Evolutionary conservation across 495 filamentous ascomycete genomes (phyloP).

Genomic region (Podospora didyma): DNA sequence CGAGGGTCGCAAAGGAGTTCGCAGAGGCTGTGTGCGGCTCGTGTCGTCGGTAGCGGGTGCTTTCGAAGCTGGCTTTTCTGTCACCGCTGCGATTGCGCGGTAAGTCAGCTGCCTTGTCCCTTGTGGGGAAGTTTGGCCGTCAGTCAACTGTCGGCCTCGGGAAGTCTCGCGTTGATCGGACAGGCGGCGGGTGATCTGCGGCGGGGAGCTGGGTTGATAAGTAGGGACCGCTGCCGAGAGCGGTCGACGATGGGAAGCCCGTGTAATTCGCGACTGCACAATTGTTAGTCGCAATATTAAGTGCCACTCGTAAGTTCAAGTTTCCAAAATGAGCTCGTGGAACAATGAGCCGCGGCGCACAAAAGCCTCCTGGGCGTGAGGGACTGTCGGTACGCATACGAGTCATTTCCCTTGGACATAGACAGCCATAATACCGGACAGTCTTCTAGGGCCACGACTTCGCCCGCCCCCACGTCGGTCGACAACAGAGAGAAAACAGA

Average conservation of each 20-base stretch:
- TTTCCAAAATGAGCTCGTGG: neutral
- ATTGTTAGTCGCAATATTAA: conserved; percentile 2
- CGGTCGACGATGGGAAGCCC: conserved; percentile 39
- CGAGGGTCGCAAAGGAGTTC: conserved; percentile 29
- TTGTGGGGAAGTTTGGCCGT: conserved; percentile 30
- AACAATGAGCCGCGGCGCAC: neutral
- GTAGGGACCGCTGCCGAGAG: conserved; percentile 38
- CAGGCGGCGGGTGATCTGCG: conserved; percentile 34
- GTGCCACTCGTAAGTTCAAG: neutral
- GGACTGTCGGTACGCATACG: neutral
- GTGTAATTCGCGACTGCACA: conserved; percentile 37
- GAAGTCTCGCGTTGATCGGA: conserved; percentile 43
- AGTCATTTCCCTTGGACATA: neutral
- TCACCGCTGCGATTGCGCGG: conserved; percentile 14
- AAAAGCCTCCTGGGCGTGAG: neutral
- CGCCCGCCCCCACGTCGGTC: too few relatives aligned
- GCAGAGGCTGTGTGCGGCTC: conserved; percentile 14
- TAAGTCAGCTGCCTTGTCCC: conserved; percentile 24
- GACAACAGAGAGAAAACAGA: neutral
- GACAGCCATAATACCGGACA: too few relatives aligned
- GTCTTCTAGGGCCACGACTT: too few relatives aligned
- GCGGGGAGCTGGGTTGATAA: conserved; percentile 35
- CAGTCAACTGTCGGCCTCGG: conserved; percentile 25
- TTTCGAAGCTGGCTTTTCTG: conserved; percentile 23
- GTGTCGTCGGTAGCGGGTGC: conserved; percentile 20